phyloP scores from a whole-genome alignment of 345 rosid genomes.

The Cochlearia excelsa region DNA sequence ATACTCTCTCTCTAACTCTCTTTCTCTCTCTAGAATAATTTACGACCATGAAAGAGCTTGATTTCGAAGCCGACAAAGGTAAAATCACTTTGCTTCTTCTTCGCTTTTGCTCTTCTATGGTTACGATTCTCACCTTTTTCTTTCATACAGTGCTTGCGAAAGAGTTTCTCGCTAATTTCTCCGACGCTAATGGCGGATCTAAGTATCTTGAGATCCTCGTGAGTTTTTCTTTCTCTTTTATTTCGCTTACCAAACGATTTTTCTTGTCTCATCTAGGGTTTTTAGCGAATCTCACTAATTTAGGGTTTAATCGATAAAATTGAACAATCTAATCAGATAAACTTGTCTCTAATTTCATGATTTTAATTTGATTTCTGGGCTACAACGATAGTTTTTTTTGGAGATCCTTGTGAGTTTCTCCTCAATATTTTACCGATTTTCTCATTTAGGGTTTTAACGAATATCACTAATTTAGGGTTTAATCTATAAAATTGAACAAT shows the following conservation, averaged over 20 bases:
- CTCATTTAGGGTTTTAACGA: constrained; percentile 19
- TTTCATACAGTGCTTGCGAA: constrained; percentile 53
- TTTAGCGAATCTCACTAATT: constrained; percentile 13
- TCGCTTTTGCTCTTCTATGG: neutral
- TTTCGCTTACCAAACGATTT: no score
- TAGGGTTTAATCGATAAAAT: constrained; percentile 22
- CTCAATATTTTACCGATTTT: neutral
- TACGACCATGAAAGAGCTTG: constrained; percentile 57
- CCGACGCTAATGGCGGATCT: constrained; percentile 62
- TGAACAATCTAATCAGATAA: constrained; percentile 1
- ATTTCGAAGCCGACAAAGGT: constrained; percentile 68
- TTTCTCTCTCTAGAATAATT: constrained; percentile 15
- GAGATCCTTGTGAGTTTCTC: neutral
- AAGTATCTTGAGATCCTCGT: constrained; percentile 85
- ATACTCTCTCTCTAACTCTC: neutral
- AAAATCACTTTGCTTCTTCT: neutral
- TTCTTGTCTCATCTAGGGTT: constrained; percentile 17
- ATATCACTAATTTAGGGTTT: constrained; percentile 22
- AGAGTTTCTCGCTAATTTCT: constrained; percentile 74
- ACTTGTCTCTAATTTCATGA: neutral
- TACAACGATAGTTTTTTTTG: neutral
- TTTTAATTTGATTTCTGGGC: neutral
- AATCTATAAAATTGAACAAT: constrained; percentile 4
- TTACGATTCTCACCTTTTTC: neutral
- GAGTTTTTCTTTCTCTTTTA: constrained; percentile 29